Evolutionary conservation across 2,329 filamentous ascomycete species (phyloP).

Genomic region (Cladosporium sp.): DNA sequence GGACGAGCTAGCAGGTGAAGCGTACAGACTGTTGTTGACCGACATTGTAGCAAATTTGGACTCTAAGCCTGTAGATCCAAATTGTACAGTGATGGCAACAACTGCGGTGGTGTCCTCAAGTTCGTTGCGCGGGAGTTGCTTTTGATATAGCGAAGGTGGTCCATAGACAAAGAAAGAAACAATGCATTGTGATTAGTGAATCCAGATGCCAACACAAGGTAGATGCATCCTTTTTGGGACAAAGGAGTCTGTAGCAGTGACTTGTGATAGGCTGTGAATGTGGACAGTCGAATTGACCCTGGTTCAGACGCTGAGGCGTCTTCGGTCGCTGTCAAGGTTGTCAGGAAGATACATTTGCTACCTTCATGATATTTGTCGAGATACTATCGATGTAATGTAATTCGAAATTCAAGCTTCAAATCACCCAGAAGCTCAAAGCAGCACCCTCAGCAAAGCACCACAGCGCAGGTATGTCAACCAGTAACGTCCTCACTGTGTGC

Average conservation of each 20-base stretch:
- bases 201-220: neutral
- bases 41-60: neutral
- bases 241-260: neutral
- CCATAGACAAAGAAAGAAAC: neutral
- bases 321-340: neutral
- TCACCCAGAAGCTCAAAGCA: constrained; percentile 31
- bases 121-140: neutral
- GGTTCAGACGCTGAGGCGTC: neutral
- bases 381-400: neutral
- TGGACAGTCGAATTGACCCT: neutral
- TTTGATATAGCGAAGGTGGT: neutral
- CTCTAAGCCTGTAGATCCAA: neutral
- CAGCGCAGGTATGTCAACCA: constrained; percentile 33
- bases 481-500: constrained; percentile 33
- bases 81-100: neutral
- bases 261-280: neutral
- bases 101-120: neutral
- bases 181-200: neutral
- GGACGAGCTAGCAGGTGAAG: neutral
- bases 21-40: neutral
- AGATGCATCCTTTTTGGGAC: neutral
- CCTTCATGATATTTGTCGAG: neutral
- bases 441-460: constrained; percentile 36
- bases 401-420: constrained; percentile 8
- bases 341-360: neutral